These are phyloP conservation scores for Aphanomyces invadans DNA, from an alignment of 352 stramenopile genomes.

Conservation along the genomic window DNA sequence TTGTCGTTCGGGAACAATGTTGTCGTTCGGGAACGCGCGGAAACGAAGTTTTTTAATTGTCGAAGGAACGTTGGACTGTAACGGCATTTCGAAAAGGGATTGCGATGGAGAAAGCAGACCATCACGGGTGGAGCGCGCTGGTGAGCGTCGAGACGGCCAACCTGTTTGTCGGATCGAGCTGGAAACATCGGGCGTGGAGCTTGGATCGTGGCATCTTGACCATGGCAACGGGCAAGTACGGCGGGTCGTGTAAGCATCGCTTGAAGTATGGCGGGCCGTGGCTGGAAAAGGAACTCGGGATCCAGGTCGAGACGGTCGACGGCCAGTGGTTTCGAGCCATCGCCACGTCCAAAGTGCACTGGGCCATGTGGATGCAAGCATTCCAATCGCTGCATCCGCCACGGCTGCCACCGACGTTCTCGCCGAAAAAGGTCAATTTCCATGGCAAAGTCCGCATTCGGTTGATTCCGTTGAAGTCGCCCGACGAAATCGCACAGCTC, in stretches of 20 bases:
- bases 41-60: too few species aligned
- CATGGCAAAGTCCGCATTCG: slow-evolving; percentile 9
- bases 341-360: slow-evolving; percentile 3
- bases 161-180: neutral
- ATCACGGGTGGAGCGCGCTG: neutral
- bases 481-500: neutral
- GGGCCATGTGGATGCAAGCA: slow-evolving; percentile 14
- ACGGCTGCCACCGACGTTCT: neutral
- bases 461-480: neutral
- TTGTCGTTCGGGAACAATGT: too few species aligned
- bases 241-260: neutral
- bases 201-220: neutral
- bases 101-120: neutral
- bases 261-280: neutral
- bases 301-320: neutral
- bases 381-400: neutral
- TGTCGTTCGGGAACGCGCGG: too few species aligned
- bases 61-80: neutral
- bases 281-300: neutral
- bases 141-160: neutral
- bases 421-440: slow-evolving; percentile 2
- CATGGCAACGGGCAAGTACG: neutral
- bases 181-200: neutral
- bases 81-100: neutral
- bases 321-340: neutral